phyloP scores from a whole-genome alignment of 306 rosid genomes.

The Cicer yamashitae region DNA sequence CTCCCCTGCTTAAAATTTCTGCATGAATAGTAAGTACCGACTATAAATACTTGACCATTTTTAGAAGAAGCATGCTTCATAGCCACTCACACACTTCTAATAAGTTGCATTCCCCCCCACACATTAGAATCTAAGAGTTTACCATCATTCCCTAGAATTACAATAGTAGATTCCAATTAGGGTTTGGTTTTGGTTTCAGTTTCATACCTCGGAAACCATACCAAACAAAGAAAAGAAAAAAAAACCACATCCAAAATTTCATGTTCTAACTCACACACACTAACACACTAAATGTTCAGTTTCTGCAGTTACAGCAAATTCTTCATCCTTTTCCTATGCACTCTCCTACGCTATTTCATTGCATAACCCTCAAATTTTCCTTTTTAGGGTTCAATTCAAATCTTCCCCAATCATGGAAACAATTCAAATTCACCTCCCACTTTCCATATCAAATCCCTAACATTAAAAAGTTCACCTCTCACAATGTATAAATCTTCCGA shows the following conservation, averaged over 20 bases:
- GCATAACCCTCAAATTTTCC: constrained; percentile 2
- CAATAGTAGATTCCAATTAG: neutral
- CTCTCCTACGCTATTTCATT: constrained; percentile 33
- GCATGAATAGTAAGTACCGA: no score
- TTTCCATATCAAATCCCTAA: constrained; percentile 24
- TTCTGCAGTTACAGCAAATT: constrained; percentile 35
- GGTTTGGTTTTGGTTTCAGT: constrained; percentile 28
- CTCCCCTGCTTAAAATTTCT: no score
- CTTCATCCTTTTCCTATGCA: constrained; percentile 35
- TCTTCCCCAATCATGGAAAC: constrained; percentile 28
- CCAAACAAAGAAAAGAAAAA: neutral
- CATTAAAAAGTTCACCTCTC: neutral
- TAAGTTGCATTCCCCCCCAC: neutral
- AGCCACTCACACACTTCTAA: neutral
- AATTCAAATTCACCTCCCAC: constrained; percentile 12
- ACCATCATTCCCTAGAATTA: neutral
- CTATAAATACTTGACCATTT: no score
- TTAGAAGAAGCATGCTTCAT: no score
- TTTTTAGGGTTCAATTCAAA: constrained; percentile 5
- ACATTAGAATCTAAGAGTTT: neutral
- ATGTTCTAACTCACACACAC: neutral
- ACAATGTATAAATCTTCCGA: constrained; percentile 58
- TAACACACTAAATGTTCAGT: constrained; percentile 20
- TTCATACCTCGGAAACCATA: constrained; percentile 1
- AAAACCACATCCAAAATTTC: constrained; percentile 7